Conservation (phyloP, 371 early-diverging fungal genomes). For the Cladochytrium tenue region DNA sequence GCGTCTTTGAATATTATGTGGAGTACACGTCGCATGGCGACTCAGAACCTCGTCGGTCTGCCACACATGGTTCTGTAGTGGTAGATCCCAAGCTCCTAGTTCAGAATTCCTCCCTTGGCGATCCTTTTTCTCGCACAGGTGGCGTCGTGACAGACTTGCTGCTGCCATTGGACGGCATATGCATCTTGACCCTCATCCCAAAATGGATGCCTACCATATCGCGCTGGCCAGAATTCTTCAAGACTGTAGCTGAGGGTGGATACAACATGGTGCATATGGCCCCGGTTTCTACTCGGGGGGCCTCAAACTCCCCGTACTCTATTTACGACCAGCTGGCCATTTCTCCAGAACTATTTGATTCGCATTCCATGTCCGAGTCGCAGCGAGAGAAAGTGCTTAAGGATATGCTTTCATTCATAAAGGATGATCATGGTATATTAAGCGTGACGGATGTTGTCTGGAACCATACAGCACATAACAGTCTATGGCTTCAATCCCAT, state of each 20-base stretch:
- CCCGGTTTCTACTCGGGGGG: conserved; percentile 86
- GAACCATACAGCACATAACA: conserved; percentile 95
- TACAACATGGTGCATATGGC: conserved; percentile 98
- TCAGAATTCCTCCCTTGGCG: conserved; percentile 22
- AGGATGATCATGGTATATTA: conserved; percentile 69
- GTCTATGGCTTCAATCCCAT: conserved; percentile 85
- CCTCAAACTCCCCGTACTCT: conserved; percentile 93
- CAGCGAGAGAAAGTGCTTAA: conserved; percentile 62
- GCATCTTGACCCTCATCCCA: conserved; percentile 83
- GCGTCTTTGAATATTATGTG: conserved; percentile 86
- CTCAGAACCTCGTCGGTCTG: conserved; percentile 13
- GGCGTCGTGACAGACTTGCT: conserved; percentile 14
- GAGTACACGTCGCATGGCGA: conserved; percentile 50
- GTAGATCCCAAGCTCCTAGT: conserved; percentile 81
- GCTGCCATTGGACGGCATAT: conserved; percentile 76
- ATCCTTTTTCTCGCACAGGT: neutral
- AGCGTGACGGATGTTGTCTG: conserved; percentile 92
- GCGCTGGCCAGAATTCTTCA: conserved; percentile 75
- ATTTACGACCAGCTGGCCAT: conserved; percentile 87
- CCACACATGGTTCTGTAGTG: conserved; percentile 66
- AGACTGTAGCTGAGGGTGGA: conserved; percentile 67
- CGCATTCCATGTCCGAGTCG: conserved; percentile 39
- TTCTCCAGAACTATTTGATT: conserved; percentile 78
- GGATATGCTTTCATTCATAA: conserved; percentile 55
- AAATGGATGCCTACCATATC: conserved; percentile 91